Conservation (phyloP, 176 grass and related monocot genomes). For the Oropetium thomaeum region DNA sequence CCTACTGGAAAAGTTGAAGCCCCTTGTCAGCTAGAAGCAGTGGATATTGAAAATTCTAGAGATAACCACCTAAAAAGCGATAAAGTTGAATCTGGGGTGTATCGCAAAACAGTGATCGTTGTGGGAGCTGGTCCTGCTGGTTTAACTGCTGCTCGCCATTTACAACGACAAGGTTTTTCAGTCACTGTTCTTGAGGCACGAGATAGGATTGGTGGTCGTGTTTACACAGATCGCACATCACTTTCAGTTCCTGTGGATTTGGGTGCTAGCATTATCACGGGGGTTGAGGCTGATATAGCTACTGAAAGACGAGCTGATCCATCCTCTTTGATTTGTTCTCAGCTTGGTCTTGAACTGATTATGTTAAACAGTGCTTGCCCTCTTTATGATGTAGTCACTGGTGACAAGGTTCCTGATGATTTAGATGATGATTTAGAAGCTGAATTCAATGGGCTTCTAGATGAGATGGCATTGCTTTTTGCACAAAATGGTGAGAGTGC, state of each 20-base stretch:
- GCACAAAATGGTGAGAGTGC: constrained; percentile 87
- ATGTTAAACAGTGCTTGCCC: constrained; percentile 92
- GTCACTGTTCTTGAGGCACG: constrained; percentile 96
- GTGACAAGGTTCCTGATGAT: constrained; percentile 78
- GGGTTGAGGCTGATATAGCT: constrained; percentile 90
- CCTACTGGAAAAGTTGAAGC: constrained; percentile 33
- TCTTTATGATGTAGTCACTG: constrained; percentile 87
- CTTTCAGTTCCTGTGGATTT: constrained; percentile 99
- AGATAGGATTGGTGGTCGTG: constrained; percentile 85
- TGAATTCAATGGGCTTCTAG: constrained; percentile 91
- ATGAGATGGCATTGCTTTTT: constrained; percentile 89
- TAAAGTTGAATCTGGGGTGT: constrained; percentile 32
- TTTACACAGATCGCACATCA: constrained; percentile 77
- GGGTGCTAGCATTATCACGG: constrained; percentile 99
- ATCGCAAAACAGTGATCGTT: constrained; percentile 63
- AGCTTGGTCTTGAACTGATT: constrained; percentile 90
- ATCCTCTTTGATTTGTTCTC: constrained; percentile 91
- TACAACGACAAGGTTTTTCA: constrained; percentile 77
- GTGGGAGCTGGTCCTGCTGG: constrained; percentile 95
- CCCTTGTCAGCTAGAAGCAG: constrained; percentile 23
- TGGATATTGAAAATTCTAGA: constrained; percentile 25
- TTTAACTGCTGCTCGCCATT: constrained; percentile 88
- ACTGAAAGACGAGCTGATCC: constrained; percentile 94
- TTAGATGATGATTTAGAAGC: constrained; percentile 77
- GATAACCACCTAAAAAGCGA: constrained; percentile 21